Conservation (phyloP, 2,329 filamentous ascomycete genomes). For the Knoxdaviesia capensis region DNA sequence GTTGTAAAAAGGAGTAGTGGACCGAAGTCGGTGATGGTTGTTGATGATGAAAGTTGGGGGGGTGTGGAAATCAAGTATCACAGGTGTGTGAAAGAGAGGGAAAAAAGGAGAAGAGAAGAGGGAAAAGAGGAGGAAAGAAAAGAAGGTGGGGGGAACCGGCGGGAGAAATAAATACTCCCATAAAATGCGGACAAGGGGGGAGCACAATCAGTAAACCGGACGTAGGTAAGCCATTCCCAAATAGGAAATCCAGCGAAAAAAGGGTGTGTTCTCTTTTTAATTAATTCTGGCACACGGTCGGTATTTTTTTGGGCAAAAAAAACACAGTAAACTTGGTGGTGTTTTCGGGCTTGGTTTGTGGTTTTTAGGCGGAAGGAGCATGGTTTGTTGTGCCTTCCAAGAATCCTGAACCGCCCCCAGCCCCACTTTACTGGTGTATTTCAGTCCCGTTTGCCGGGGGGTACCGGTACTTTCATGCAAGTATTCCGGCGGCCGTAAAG, state of each 20-base stretch:
- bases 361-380: too few relatives aligned
- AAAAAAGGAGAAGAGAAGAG: slow-evolving; percentile 1
- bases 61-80: background rate
- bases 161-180: background rate
- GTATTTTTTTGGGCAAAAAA: background rate
- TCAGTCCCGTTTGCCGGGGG: too few relatives aligned
- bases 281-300: too few relatives aligned
- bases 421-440: too few relatives aligned
- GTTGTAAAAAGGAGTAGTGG: background rate
- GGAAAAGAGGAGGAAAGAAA: slow-evolving; percentile 1
- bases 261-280: background rate
- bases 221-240: background rate
- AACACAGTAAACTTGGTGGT: background rate
- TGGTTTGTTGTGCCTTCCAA: too few relatives aligned
- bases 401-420: too few relatives aligned
- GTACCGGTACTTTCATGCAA: too few relatives aligned
- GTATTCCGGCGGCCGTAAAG: too few relatives aligned
- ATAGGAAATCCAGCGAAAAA: background rate
- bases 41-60: background rate
- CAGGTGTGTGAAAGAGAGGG: background rate
- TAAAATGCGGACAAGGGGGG: slow-evolving; percentile 4
- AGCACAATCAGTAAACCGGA: background rate
- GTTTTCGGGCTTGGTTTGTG: too few relatives aligned
- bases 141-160: slow-evolving; percentile 2
- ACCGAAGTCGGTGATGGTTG: background rate